phyloP scores from a whole-genome alignment of 257 asterid genomes.

The Solanum paucissectum region DNA sequence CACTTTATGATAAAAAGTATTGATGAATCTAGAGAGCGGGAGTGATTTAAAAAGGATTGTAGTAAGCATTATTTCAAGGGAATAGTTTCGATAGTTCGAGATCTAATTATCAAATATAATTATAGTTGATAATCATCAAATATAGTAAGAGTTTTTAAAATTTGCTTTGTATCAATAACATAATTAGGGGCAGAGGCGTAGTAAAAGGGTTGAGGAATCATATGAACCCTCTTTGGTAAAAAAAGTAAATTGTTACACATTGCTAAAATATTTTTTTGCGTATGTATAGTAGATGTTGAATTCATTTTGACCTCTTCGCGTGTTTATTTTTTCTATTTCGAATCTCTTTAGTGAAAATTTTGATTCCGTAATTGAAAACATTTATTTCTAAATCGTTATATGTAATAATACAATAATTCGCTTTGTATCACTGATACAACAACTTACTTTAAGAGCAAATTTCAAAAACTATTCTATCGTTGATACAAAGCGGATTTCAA shows the following conservation, averaged over 20 bases:
- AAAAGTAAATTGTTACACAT: no score
- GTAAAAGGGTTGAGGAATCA: background rate
- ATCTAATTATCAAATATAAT: background rate
- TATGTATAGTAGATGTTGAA: no score
- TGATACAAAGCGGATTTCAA: no score
- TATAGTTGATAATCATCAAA: background rate
- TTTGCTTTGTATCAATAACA: background rate
- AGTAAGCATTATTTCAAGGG: background rate
- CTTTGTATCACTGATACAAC: background rate
- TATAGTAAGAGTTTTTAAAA: background rate
- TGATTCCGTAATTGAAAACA: rapidly evolving
- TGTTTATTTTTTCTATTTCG: no score
- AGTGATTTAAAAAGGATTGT: background rate
- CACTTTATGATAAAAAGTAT: no score
- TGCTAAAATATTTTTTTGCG: no score
- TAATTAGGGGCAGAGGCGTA: background rate
- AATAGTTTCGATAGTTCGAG: no score
- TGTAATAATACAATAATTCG: background rate
- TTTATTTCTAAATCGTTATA: background rate
- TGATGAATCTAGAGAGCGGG: background rate
- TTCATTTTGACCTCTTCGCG: no score
- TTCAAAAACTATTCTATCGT: no score
- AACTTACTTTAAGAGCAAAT: no score
- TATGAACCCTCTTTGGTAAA: background rate
- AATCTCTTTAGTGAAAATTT: no score